Percentiles rank a stretch among this genome's conserved stretches.
Conservation (phyloP, 1,139 yeast genomes). For the Yamadazyma triangularis region DNA sequence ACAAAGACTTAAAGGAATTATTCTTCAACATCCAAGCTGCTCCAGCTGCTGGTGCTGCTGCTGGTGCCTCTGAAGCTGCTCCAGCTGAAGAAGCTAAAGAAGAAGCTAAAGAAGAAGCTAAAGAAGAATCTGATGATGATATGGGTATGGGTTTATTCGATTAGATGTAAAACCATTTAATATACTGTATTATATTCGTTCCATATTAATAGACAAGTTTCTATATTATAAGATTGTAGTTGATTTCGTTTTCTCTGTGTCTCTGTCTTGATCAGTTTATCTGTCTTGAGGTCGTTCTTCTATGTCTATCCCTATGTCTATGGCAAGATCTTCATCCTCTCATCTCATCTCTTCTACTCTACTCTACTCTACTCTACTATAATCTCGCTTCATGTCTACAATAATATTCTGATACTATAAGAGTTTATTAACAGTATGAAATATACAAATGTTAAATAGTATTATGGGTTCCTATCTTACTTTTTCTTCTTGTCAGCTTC, state of each 20-base stretch:
- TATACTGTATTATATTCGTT: constrained; percentile 2
- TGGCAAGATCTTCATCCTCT: no score
- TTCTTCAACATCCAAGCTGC: constrained; percentile 76
- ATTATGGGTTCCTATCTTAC: constrained; percentile 33
- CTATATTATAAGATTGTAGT: no score
- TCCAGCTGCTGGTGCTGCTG: constrained; percentile 59
- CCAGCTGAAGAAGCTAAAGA: constrained; percentile 56
- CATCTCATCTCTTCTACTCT: no score
- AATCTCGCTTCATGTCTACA: no score
- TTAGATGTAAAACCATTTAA: constrained; percentile 29
- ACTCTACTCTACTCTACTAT: no score
- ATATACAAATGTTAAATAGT: constrained; percentile 3
- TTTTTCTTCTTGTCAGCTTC: constrained; percentile 97
- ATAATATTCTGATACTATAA: neutral
- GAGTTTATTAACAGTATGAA: constrained; percentile 3
- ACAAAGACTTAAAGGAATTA: constrained; percentile 71
- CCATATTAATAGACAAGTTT: neutral
- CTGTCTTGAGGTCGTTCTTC: no score
- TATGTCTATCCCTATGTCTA: no score
- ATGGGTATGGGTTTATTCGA: constrained; percentile 84
- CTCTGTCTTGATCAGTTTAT: no score
- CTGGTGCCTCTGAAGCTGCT: constrained; percentile 54
- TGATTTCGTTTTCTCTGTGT: no score
- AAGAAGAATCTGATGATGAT: constrained; percentile 55
- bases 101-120: constrained; percentile 53